These are phyloP conservation scores for Microdochium nivale DNA, from an alignment of 2,329 filamentous ascomycete species.

Conservation along the genomic window DNA sequence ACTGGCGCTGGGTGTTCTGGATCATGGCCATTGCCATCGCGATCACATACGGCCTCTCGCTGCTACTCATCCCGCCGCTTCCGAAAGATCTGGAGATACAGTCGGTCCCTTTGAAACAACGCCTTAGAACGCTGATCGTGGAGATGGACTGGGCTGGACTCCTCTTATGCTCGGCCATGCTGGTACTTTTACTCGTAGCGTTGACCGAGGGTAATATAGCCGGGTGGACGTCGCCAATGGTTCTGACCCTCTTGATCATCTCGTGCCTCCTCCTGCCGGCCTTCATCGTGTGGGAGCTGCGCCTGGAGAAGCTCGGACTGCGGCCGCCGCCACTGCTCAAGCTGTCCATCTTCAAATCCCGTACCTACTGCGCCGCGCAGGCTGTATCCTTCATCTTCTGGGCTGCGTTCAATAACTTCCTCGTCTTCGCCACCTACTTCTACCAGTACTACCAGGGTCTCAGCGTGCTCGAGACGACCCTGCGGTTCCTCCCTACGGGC, in stretches of 20 bases:
- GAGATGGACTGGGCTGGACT: constrained; percentile 11
- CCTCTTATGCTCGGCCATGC: constrained; percentile 26
- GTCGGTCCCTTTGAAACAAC: not conserved
- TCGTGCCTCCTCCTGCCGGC: constrained; percentile 23
- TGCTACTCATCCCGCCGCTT: not conserved
- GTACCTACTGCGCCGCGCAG: constrained; percentile 14
- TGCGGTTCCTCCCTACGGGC: constrained; percentile 27
- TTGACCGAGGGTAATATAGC: constrained; percentile 33
- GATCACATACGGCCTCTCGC: constrained; percentile 8
- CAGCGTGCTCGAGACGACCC: constrained; percentile 28
- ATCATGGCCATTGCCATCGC: constrained; percentile 30
- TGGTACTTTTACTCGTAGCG: constrained; percentile 30
- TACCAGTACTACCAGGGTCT: constrained; percentile 32
- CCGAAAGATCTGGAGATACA: not conserved
- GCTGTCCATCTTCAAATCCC: constrained; percentile 6
- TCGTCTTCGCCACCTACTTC: constrained; percentile 8
- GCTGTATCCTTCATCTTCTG: constrained; percentile 31
- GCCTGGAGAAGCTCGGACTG: constrained; percentile 4
- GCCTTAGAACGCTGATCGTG: not conserved
- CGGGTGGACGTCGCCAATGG: constrained; percentile 30
- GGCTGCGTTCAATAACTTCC: constrained; percentile 30
- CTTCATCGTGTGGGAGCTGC: constrained; percentile 30
- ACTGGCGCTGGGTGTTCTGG: constrained; percentile 29
- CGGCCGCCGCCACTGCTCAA: constrained; percentile 2
- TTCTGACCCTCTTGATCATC: constrained; percentile 27